Percentiles rank a stretch among this genome's conserved stretches.
phyloP scores from a whole-genome alignment of 352 stramenopile genomes.

The Pythium plurisporium region DNA sequence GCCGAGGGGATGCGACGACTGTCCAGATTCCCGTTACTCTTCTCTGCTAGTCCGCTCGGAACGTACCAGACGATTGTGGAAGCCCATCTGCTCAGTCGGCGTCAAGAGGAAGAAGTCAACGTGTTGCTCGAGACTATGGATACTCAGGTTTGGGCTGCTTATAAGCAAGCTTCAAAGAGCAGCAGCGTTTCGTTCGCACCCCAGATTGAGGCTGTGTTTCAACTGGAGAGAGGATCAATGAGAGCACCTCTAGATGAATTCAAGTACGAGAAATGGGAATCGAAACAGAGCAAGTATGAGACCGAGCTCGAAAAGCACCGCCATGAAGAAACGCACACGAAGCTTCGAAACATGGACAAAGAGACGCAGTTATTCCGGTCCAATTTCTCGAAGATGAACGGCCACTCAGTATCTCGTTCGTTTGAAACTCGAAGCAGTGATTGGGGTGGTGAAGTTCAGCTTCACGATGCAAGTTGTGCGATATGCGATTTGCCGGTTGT shows the following conservation, averaged over 20 bases:
- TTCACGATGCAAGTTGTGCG: constrained; percentile 74
- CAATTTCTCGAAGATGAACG: background rate
- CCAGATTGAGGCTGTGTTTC: constrained; percentile 60
- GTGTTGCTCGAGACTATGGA: constrained; percentile 79
- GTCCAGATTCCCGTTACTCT: constrained; percentile 53
- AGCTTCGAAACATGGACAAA: no score
- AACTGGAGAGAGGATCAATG: constrained; percentile 53
- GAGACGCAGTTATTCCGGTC: no score
- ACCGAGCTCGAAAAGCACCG: constrained; percentile 14
- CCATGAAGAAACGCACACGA: background rate
- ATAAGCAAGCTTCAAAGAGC: constrained; percentile 52
- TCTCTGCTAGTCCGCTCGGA: constrained; percentile 54
- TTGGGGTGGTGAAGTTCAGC: constrained; percentile 82
- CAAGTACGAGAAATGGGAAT: constrained; percentile 49
- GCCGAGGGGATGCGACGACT: constrained; percentile 56
- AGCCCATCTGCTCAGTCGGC: constrained; percentile 57
- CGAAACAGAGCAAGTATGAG: constrained; percentile 57
- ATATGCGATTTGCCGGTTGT: constrained; percentile 77
- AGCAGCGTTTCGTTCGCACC: constrained; percentile 61
- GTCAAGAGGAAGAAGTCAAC: constrained; percentile 57
- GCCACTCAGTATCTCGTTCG: constrained; percentile 21
- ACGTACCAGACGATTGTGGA: constrained; percentile 82
- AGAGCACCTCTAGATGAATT: constrained; percentile 35
- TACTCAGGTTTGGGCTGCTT: constrained; percentile 76
- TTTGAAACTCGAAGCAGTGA: constrained; percentile 85